Conservation (phyloP, 164 flowering plant genomes). For the Piper longum region DNA sequence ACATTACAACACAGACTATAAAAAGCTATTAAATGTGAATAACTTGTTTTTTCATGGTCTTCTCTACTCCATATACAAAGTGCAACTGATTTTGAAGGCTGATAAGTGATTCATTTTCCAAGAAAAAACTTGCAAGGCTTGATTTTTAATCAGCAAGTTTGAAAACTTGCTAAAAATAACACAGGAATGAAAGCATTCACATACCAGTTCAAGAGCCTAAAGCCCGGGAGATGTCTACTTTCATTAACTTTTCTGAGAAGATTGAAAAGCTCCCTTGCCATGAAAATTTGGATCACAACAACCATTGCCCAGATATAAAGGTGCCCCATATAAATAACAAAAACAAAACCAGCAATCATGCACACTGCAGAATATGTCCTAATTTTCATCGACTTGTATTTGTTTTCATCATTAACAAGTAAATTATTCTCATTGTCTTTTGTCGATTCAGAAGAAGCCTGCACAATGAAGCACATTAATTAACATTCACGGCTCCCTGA, state of each 20-base stretch:
- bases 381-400: slow-evolving; percentile 69
- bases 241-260: slow-evolving; percentile 76
- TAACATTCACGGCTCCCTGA: not conserved
- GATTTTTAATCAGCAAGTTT: not conserved
- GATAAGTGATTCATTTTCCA: not conserved
- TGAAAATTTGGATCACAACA: slow-evolving; percentile 80
- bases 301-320: slow-evolving; percentile 93
- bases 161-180: not conserved
- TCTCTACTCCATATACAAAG: no score
- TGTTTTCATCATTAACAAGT: slow-evolving; percentile 66
- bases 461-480: slow-evolving; percentile 6
- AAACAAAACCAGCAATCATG: slow-evolving; percentile 94
- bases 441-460: slow-evolving; percentile 40
- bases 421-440: slow-evolving; percentile 49
- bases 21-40: no score
- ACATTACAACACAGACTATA: no score
- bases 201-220: slow-evolving; percentile 87
- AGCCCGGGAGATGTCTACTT: slow-evolving; percentile 78
- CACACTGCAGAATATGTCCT: slow-evolving; percentile 68
- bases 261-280: slow-evolving; percentile 85
- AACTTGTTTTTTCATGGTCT: not conserved
- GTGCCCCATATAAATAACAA: slow-evolving; percentile 84
- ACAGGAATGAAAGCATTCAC: not conserved
- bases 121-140: not conserved
- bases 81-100: not conserved